Evolutionary conservation across 495 filamentous ascomycete genomes (phyloP).

Genomic region (Melanomma pulvis-pyrius): DNA sequence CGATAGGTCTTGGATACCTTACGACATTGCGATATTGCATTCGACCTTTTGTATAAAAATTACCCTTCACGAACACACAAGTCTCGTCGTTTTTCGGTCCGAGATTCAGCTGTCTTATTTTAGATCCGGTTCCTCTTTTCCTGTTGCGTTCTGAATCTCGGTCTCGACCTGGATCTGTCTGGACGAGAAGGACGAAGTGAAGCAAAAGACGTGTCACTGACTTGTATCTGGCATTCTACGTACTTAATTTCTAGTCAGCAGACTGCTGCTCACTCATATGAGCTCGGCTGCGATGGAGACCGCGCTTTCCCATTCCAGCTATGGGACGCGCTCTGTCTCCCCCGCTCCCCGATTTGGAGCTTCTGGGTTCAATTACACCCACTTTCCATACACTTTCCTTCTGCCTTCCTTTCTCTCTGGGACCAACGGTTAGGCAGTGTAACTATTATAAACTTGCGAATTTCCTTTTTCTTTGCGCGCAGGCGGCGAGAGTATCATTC

Average conservation of each 20-base stretch:
- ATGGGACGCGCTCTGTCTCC: too few relatives aligned
- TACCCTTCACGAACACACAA: background rate
- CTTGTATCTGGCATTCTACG: background rate
- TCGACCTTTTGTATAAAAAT: constrained; percentile 4
- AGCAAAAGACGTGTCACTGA: background rate
- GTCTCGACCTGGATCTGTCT: background rate
- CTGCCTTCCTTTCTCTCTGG: background rate
- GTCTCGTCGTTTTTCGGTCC: background rate
- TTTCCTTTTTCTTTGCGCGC: background rate
- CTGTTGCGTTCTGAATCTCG: background rate
- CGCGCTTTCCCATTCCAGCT: too few relatives aligned
- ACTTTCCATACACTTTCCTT: background rate
- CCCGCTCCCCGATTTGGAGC: too few relatives aligned
- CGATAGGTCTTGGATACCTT: background rate
- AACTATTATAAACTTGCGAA: background rate
- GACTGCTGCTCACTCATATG: background rate
- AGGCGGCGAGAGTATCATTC: background rate
- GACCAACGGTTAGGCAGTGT: background rate
- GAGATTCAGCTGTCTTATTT: background rate
- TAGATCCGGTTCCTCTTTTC: background rate
- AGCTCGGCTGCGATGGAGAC: too few relatives aligned
- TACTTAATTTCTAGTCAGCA: constrained; percentile 5
- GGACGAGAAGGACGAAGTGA: background rate
- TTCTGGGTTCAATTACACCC: too few relatives aligned
- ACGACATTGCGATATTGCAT: background rate